phyloP scores from a whole-genome alignment of 2,329 filamentous ascomycete species.

The Calonectria henricotiae region DNA sequence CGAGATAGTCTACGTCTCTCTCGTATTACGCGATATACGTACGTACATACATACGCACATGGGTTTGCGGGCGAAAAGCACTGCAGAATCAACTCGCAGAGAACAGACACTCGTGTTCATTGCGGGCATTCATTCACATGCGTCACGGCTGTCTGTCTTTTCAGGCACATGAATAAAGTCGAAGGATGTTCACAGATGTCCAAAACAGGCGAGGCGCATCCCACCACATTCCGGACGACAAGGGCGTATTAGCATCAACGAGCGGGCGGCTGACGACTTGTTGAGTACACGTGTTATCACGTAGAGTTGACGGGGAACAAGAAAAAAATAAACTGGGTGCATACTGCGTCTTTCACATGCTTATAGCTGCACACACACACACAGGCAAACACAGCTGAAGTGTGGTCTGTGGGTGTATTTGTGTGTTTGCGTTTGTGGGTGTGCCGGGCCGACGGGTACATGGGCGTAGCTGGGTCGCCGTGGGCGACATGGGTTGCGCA shows the following conservation, averaged over 20 bases:
- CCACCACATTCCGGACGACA: slow-evolving; percentile 33
- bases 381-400: not conserved
- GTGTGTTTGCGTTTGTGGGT: slow-evolving; percentile 18
- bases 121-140: slow-evolving; percentile 12
- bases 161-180: not conserved
- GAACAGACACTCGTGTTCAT: too few species aligned
- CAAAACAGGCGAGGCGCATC: slow-evolving; percentile 33
- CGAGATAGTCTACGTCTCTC: too few species aligned
- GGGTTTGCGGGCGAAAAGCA: too few species aligned
- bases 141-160: not conserved
- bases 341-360: slow-evolving; percentile 17
- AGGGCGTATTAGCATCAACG: slow-evolving; percentile 18
- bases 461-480: not conserved
- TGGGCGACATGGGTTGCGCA: not conserved
- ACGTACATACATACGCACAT: too few species aligned
- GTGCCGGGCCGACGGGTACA: slow-evolving; percentile 12
- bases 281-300: slow-evolving; percentile 26
- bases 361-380: not conserved
- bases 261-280: slow-evolving; percentile 9
- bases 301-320: not conserved
- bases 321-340: not conserved
- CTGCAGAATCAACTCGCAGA: not conserved
- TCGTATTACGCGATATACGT: too few species aligned
- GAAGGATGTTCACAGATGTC: not conserved
- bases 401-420: slow-evolving; percentile 10